Conservation (phyloP, 495 filamentous ascomycete genomes). For the Cetradonia linearis region DNA sequence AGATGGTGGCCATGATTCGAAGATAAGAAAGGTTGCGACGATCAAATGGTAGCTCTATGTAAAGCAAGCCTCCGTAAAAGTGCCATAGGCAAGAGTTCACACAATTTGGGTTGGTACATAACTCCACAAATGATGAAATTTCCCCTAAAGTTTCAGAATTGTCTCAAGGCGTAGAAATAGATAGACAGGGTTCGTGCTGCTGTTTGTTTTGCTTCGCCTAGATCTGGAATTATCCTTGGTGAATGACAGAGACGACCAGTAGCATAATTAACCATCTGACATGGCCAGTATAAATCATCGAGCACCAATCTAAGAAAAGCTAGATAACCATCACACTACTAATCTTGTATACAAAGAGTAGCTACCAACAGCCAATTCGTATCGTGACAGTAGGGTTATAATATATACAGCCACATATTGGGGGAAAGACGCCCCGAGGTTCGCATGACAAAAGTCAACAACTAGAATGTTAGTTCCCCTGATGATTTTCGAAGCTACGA, state of each 20-base stretch:
- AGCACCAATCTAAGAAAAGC: not conserved
- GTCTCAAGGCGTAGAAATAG: not conserved
- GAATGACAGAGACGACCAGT: not conserved
- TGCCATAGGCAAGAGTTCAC: not conserved
- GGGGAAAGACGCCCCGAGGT: not conserved
- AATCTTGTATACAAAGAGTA: not conserved
- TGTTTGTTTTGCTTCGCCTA: no score
- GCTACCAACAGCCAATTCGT: not conserved
- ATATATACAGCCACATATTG: not conserved
- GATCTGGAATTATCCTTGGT: not conserved
- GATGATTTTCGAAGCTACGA: not conserved
- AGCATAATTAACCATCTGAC: not conserved
- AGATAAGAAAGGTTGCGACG: not conserved
- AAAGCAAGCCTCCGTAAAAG: not conserved
- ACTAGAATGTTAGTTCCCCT: no score
- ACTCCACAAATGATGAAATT: not conserved
- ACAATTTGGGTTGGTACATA: no score
- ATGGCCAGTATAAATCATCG: not conserved
- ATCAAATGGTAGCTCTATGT: not conserved
- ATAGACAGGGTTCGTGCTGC: not conserved
- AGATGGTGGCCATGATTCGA: not conserved
- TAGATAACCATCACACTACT: not conserved
- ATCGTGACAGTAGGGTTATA: no score
- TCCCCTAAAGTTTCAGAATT: not conserved
- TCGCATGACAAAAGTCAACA: not conserved